Evolutionary conservation across 352 stramenopile genomes (phyloP), one percentile per base, ranked within the genome.

Genomic region (Saprolegnia parasitica): DNA sequence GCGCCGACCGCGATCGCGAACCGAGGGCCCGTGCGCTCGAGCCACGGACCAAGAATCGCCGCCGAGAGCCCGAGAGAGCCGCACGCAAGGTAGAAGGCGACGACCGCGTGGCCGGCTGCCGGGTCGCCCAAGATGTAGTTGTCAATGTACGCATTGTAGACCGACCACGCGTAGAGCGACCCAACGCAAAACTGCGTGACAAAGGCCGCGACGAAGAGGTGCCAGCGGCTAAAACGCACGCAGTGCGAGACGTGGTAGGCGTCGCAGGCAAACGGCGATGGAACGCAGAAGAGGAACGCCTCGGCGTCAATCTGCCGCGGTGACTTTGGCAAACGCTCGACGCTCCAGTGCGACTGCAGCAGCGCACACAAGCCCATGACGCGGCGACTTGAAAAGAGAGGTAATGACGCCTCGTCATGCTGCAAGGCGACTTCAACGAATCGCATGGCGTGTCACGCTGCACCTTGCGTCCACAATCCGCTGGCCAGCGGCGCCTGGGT

Each of bases 101-200:
- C 84, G 39, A 90, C 82, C 20, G 80, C 81, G n/a, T 74, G 74
- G 26, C 77, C 80, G 50, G 78, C 79, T 26, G 67, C 81, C 40
- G 71, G 47, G 74, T 87, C 75, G 40, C 74, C 68, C 63, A 84
- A 86, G 37, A 87, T 68, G 26, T 78, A 72, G 35, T 60, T 55
- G 63, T 89, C 81, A 15, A 90, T 81, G 29, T 81, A 81, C 71
- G 79, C 76, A 71, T 90, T 90, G 68, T 88, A 76, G 47, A 87
- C 78, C 21, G 80, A 88, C 82, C 82, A 90, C 23, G 81, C 76
- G 77, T 90, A 90, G 60, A 90, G 78, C 54, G 78, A 85, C 56
- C 82, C 82, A 37, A 87, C 81, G 73, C 78, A 88, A 65, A 87
- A 88, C 58, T 88, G 80, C 57, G 82, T 73, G 32, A 83, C 24